Evolutionary conservation across 768 basidiomycete species (phyloP), one percentile per base, ranked within the genome.

Genomic region (Daedaleopsis nitida): DNA sequence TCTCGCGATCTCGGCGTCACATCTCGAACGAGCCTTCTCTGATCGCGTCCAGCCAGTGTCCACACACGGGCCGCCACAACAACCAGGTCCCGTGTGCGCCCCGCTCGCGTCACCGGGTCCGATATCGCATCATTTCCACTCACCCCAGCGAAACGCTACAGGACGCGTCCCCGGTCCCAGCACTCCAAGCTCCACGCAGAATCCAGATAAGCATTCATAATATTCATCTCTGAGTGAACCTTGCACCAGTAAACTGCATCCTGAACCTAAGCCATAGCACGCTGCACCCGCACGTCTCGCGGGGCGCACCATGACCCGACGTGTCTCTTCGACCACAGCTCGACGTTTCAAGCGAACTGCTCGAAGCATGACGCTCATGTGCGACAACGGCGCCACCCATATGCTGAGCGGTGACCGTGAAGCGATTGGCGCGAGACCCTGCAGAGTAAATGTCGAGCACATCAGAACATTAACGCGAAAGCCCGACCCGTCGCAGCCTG

Each of bases 1-100:
- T 17, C 21, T 48, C 60, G 60, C 47, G 44, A 62, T 62, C 55
- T 44, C 57, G 55, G 60, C 60, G 60, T 49, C 52, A 62, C 55
- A 43, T 48, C 19, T 49, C 47, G 47, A 13, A 49, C 39, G 16
- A 50, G 60, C 50, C 50, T 57, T 62, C 35, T 43, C 32, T 43
- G 47, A 49, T 49, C 19, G 9, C 47, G 47, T n/a, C 19, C 13
- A 27, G 3, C 27, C 9, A 7, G 19, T 24, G 23, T 14, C 23
- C 47, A 21, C 13, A 14, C 13, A 3, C 19, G 1, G 27, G 27
- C 4, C 27, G 4, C 27, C 27, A 32, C n/a, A 7, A 32, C 27
- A 32, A 32, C 4, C 27, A 23, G 47, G 47, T 49, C 47, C 23
- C 47, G 47, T 49, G 47, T 24, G 23, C 47, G 23, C 19, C n/a